Conservation (phyloP, 78 protist genomes). For the Dictyostelium intermedium region DNA sequence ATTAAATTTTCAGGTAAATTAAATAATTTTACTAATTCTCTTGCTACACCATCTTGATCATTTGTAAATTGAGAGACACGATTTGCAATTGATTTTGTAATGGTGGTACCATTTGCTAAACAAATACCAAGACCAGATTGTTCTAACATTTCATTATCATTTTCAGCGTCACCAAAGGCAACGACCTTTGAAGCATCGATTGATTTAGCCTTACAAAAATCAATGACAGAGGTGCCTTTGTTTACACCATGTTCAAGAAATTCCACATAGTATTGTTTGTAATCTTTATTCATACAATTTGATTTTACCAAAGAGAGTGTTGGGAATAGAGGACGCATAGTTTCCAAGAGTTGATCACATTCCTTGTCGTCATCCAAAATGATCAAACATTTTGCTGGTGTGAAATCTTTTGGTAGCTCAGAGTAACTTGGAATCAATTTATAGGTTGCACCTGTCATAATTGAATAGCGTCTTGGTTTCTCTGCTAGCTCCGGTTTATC, state of each 20-base stretch:
- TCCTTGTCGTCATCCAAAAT: slow-evolving; percentile 40
- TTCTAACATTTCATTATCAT: slow-evolving; percentile 60
- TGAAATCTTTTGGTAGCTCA: background rate
- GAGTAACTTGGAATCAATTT: background rate
- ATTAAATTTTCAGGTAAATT: slow-evolving; percentile 57
- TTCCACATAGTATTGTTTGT: slow-evolving; percentile 51
- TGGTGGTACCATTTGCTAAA: slow-evolving; percentile 39
- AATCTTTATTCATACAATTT: slow-evolving; percentile 41
- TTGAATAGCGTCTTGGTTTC: slow-evolving; percentile 25
- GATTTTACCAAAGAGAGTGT: slow-evolving; percentile 39
- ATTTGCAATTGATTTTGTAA: slow-evolving; percentile 8
- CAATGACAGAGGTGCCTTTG: slow-evolving; percentile 15
- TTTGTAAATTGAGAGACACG: slow-evolving; percentile 18
- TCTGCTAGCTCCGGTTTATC: background rate
- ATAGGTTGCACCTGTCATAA: slow-evolving; percentile 60
- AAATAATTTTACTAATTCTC: slow-evolving; percentile 60
- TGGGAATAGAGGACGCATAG: slow-evolving; percentile 19
- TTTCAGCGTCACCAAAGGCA: slow-evolving; percentile 75
- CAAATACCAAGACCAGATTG: slow-evolving; percentile 59
- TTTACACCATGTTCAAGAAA: slow-evolving; percentile 41
- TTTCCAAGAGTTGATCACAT: slow-evolving; percentile 13
- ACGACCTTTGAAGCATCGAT: background rate
- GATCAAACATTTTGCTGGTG: slow-evolving; percentile 40
- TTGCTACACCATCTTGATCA: slow-evolving; percentile 77
- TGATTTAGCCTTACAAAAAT: slow-evolving; percentile 14